A percentile compares a stretch with the other conserved stretches of the same genome.
Evolutionary conservation across 2,329 filamentous ascomycete genomes (phyloP).

Genomic region (Aspergillus sp.): DNA sequence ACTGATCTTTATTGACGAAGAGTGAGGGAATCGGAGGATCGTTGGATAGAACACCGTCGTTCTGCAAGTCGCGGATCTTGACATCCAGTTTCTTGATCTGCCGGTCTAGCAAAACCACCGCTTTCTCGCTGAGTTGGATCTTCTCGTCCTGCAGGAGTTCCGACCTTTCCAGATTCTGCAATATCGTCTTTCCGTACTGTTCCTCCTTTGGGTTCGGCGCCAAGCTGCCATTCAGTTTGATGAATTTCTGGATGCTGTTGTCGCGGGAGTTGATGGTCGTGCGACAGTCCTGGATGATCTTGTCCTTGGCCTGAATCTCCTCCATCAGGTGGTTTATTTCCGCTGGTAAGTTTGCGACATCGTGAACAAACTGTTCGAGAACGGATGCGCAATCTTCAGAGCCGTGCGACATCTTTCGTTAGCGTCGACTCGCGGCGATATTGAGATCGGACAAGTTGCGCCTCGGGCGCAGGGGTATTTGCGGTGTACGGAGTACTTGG

Average conservation of each 20-base stretch:
- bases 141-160: constrained; percentile 63
- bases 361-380: constrained; percentile 65
- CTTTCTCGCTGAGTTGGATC: constrained; percentile 60
- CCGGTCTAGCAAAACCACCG: constrained; percentile 59
- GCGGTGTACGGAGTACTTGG: background rate
- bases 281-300: constrained; percentile 57
- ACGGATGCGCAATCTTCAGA: constrained; percentile 64
- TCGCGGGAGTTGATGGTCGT: constrained; percentile 60
- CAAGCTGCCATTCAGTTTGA: constrained; percentile 62
- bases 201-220: constrained; percentile 64
- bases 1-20: constrained; percentile 49
- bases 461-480: background rate
- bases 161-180: constrained; percentile 58
- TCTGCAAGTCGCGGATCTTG: constrained; percentile 60
- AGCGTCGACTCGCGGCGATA: background rate
- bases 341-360: constrained; percentile 61
- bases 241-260: constrained; percentile 63
- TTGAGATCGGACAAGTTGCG: background rate
- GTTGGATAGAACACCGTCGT: constrained; percentile 58
- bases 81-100: constrained; percentile 64
- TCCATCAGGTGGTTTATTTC: constrained; percentile 67
- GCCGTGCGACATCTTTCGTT: constrained; percentile 44
- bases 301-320: constrained; percentile 66
- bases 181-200: constrained; percentile 56
- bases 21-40: constrained; percentile 62